Conservation (phyloP, 2,329 filamentous ascomycete species). For the Neofusicoccum sp. region DNA sequence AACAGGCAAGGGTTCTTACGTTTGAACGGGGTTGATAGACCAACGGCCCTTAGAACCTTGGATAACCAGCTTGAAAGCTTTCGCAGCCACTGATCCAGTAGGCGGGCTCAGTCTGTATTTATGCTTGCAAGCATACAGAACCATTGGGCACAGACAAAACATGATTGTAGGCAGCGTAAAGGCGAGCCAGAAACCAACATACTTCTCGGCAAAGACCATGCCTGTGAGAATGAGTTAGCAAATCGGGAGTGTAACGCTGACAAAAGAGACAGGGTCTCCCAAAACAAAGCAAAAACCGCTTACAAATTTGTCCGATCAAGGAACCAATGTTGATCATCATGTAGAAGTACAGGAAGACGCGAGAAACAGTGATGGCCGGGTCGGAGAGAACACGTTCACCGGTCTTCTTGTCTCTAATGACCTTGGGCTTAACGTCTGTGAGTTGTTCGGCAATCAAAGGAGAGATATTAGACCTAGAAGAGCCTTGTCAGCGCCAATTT, state of each 20-base stretch:
- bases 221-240: conserved; percentile 39
- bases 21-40: conserved; percentile 60
- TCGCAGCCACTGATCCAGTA: conserved; percentile 68
- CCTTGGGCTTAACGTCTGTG: conserved; percentile 55
- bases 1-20: conserved; percentile 39
- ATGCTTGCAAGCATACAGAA: conserved; percentile 60
- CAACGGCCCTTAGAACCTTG: conserved; percentile 64
- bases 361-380: conserved; percentile 64
- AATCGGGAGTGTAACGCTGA: no score
- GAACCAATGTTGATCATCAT: conserved; percentile 69
- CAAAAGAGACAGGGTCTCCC: background rate
- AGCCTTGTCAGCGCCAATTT: background rate
- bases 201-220: conserved; percentile 74
- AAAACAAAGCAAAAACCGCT: background rate
- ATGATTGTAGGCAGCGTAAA: conserved; percentile 66
- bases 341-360: conserved; percentile 71
- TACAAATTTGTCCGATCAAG: conserved; percentile 50
- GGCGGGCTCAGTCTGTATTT: conserved; percentile 64
- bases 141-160: conserved; percentile 61
- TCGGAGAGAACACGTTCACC: conserved; percentile 71
- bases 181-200: conserved; percentile 72
- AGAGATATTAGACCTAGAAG: conserved; percentile 42
- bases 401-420: conserved; percentile 49
- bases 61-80: conserved; percentile 61
- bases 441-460: conserved; percentile 71